Base-by-base conservation (phyloP, 305 asterid genomes). In the Andrographis paniculata region DNA sequence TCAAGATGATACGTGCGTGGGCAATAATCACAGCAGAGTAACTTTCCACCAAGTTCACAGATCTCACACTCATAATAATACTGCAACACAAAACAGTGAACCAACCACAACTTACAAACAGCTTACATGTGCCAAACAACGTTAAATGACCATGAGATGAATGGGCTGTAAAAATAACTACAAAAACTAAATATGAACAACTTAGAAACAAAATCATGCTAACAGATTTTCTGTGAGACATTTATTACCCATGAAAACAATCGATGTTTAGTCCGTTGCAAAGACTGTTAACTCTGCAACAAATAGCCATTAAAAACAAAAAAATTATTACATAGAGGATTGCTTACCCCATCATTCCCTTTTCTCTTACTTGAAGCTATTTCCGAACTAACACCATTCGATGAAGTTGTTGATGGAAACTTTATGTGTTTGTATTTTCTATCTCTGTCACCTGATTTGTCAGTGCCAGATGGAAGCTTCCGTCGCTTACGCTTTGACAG, bases 261-360 rank as follows among this genome's bases (percentile, higher is more conserved):
- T 21, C 28, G n/a, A 20, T 21, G 17, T 50, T 20, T 9, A 7
- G 9, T 54, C 17, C 30, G 22, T 23, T 45, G 42, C 36, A 14
- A 63, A 52, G 22, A 27, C 20, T 18, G 9, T 38, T 41, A 18
- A 56, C 52, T 38, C 35, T 20, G 56, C 27, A n/a, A 17, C 55
- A 20, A 39, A 17, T 13, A 14, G 38, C 20, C 50, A 18, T 2
- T 33, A 2, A 55, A 18, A 23, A 28, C 19, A 20, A 19, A 9
- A 40, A 52, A 46, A 20, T 35, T 48, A 23, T 21, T 43, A 48
- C 11, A 38, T 22, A 67, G 33, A 54, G 44, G 48, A 36, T 52
- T 35, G 56, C 82, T 60, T 54, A 82, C 93, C 75, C 93, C 94
- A 46, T 78, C 93, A 66, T 78, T 60, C 59, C 86, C 93, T 63